phyloP scores from a whole-genome alignment of 176 grass and related monocot species.

The Typha latifolia region DNA sequence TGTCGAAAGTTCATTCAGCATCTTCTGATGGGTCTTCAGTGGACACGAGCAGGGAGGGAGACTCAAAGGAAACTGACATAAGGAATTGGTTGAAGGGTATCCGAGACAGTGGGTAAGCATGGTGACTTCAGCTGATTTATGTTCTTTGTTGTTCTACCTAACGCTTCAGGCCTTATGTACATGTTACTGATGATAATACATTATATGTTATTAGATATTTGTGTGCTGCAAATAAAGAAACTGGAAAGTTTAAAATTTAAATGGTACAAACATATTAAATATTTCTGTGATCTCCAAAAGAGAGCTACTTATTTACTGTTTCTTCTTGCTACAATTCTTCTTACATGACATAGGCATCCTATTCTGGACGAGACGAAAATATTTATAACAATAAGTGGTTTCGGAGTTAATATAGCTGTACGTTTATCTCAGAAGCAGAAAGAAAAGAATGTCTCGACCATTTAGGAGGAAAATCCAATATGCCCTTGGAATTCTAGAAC shows the following conservation, averaged over 20 bases:
- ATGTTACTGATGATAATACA: too few species aligned
- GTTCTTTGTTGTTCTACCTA: background rate
- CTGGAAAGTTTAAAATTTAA: conserved; percentile 9
- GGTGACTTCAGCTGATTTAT: background rate
- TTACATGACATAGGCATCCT: background rate
- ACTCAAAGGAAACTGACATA: conserved; percentile 79
- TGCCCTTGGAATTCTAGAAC: background rate
- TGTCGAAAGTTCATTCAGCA: conserved; percentile 43
- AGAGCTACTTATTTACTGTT: too few species aligned
- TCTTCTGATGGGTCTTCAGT: conserved; percentile 50
- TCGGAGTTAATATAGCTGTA: too few species aligned
- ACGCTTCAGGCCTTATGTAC: too few species aligned
- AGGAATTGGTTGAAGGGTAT: conserved; percentile 94
- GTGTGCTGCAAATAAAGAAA: background rate
- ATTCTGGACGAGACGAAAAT: background rate
- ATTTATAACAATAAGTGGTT: background rate
- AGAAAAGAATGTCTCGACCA: too few species aligned
- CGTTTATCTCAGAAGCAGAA: too few species aligned
- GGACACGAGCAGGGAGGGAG: conserved; percentile 63
- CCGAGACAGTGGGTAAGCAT: conserved; percentile 85
- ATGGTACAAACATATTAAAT: background rate
- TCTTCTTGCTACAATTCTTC: too few species aligned
- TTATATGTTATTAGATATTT: too few species aligned
- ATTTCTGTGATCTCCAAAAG: too few species aligned
- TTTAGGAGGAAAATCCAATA: background rate